Percentiles rank a stretch among this genome's conserved stretches.
Evolutionary conservation across 1,284 basidiomycete species (phyloP).

Genomic region (Termitomyces sp.): DNA sequence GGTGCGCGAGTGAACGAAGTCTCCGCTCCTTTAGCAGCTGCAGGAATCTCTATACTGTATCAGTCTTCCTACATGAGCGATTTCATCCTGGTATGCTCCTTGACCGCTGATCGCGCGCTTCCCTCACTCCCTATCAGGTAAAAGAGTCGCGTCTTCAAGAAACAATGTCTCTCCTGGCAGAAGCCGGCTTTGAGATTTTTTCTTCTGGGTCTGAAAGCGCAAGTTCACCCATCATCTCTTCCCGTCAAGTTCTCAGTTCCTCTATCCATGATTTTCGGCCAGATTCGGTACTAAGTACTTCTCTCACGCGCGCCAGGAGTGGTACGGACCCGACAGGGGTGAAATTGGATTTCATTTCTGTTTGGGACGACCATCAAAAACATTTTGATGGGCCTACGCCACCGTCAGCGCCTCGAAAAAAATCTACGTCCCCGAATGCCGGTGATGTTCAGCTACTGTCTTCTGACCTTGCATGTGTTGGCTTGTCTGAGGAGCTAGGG

Average conservation of each 20-base stretch:
- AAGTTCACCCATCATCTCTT: constrained; percentile 32
- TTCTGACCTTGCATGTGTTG: constrained; percentile 53
- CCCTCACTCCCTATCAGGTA: constrained; percentile 36
- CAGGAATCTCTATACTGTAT: constrained; percentile 80
- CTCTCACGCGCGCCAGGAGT: constrained; percentile 31
- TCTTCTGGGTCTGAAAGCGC: constrained; percentile 42
- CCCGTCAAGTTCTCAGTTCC: constrained; percentile 30
- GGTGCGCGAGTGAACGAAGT: constrained; percentile 74
- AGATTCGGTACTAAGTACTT: constrained; percentile 26
- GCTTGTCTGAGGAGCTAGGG: constrained; percentile 51
- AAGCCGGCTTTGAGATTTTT: constrained; percentile 66
- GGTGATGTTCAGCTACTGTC: constrained; percentile 46
- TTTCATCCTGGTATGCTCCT: constrained; percentile 66
- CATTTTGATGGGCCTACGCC: constrained; percentile 4
- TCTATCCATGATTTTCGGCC: constrained; percentile 34
- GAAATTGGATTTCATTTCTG: constrained; percentile 5
- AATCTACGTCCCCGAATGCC: constrained; percentile 43
- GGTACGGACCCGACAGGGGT: constrained; percentile 14
- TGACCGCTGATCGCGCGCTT: constrained; percentile 1
- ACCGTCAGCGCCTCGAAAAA: constrained; percentile 18
- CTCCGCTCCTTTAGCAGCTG: constrained; percentile 71
- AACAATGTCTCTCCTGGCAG: constrained; percentile 53
- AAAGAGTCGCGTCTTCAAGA: constrained; percentile 61
- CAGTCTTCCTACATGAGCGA: constrained; percentile 84
- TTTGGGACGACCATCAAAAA: constrained; percentile 8